Evolutionary conservation across 768 basidiomycete species (phyloP).

Genomic region (Tubosaeta sp.): DNA sequence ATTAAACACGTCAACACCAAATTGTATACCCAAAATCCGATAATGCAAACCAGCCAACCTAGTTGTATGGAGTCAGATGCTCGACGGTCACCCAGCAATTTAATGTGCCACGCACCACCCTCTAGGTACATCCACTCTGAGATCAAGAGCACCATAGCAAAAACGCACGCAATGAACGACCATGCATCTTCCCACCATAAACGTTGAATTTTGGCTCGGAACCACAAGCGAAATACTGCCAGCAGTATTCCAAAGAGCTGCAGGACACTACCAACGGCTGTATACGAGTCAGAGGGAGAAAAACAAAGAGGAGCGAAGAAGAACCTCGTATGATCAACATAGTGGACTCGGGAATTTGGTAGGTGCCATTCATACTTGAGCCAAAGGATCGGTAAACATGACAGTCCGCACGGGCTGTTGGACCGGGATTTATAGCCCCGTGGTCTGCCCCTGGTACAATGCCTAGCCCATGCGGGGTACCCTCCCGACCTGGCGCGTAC

Average conservation of each 20-base stretch:
- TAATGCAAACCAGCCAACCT: conserved; percentile 4
- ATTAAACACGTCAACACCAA: conserved; percentile 3
- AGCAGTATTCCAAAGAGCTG: conserved; percentile 11
- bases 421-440: conserved; percentile 5
- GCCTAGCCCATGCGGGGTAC: background rate
- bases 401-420: background rate
- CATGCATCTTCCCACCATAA: conserved; percentile 24
- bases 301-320: background rate
- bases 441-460: background rate
- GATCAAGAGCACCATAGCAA: conserved; percentile 3
- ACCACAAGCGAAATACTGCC: conserved; percentile 17
- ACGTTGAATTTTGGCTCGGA: conserved; percentile 13
- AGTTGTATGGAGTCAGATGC: background rate
- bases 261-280: conserved; percentile 6
- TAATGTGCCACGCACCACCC: conserved; percentile 12
- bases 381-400: background rate
- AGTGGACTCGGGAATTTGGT: conserved; percentile 12
- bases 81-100: background rate
- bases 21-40: conserved; percentile 15
- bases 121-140: conserved; percentile 13
- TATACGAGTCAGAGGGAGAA: conserved; percentile 2
- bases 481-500: background rate
- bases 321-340: conserved; percentile 11
- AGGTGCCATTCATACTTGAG: conserved; percentile 4
- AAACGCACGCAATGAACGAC: conserved; percentile 8